These are phyloP conservation scores for Mycena sp. DNA, from an alignment of 1,284 basidiomycete species.

Conservation along the genomic window DNA sequence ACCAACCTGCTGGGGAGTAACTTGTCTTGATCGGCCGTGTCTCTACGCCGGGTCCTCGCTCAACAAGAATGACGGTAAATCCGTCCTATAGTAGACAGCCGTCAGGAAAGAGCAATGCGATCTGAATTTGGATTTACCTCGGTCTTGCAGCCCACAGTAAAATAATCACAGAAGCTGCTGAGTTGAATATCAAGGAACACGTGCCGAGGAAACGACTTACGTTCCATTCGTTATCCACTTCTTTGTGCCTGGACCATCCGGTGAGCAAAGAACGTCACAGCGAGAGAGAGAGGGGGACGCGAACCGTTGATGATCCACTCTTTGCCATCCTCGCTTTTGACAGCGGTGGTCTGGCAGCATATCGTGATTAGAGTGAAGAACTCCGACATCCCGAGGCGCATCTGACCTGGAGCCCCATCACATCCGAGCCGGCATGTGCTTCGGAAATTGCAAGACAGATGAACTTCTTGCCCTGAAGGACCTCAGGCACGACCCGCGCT, in stretches of 20 bases:
- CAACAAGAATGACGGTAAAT: conserved; percentile 86
- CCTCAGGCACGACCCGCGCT: conserved; percentile 83
- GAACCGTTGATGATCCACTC: conserved; percentile 87
- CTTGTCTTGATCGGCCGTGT: conserved; percentile 89
- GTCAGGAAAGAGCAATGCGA: no score
- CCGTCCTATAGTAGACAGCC: conserved; percentile 59
- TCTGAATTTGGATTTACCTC: conserved; percentile 40
- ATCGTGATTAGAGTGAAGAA: neutral
- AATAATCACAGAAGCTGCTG: conserved; percentile 55
- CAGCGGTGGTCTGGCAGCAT: conserved; percentile 74
- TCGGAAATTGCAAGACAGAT: conserved; percentile 88
- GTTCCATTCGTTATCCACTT: conserved; percentile 88
- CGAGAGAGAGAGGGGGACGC: conserved; percentile 24
- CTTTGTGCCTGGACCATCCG: conserved; percentile 33
- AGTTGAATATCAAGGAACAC: conserved; percentile 7
- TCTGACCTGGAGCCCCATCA: conserved; percentile 66
- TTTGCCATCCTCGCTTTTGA: conserved; percentile 87
- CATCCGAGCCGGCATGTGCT: conserved; percentile 95
- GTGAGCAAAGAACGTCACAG: neutral
- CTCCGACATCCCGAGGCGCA: neutral
- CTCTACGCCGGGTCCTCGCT: conserved; percentile 79
- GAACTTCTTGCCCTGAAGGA: conserved; percentile 85
- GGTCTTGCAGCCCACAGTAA: conserved; percentile 75
- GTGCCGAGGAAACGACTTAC: conserved; percentile 1
- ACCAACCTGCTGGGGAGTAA: no score